These are phyloP conservation scores for Barnettozyma siamensis DNA, from an alignment of 805 yeast genomes.

Conservation along the genomic window DNA sequence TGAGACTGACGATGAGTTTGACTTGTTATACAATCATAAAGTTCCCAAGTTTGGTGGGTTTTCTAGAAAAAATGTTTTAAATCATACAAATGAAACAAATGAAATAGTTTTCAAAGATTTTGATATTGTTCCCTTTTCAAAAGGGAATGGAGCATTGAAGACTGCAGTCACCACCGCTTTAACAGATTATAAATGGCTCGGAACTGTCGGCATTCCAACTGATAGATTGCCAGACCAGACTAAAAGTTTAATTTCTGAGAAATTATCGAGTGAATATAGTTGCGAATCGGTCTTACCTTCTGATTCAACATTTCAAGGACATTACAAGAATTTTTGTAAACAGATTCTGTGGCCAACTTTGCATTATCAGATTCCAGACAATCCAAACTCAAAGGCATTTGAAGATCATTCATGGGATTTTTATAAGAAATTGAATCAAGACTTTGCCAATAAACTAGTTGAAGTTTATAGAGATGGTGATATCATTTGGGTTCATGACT, in stretches of 20 bases:
- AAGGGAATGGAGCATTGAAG: slow-evolving; percentile 84
- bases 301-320: slow-evolving; percentile 83
- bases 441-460: slow-evolving; percentile 72
- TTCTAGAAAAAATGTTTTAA: slow-evolving; percentile 52
- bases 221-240: slow-evolving; percentile 65
- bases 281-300: slow-evolving; percentile 65
- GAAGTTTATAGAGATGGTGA: slow-evolving; percentile 68
- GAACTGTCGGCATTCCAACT: slow-evolving; percentile 89
- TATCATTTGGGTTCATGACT: slow-evolving; percentile 89
- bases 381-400: slow-evolving; percentile 88
- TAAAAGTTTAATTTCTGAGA: slow-evolving; percentile 44
- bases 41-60: slow-evolving; percentile 64
- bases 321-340: slow-evolving; percentile 86
- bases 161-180: slow-evolving; percentile 73
- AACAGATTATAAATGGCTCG: slow-evolving; percentile 62
- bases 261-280: slow-evolving; percentile 42
- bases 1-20: slow-evolving; percentile 23
- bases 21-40: slow-evolving; percentile 20
- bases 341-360: slow-evolving; percentile 96
- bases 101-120: slow-evolving; percentile 35
- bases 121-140: slow-evolving; percentile 53
- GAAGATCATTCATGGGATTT: slow-evolving; percentile 94
- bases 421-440: slow-evolving; percentile 68
- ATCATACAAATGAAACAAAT: slow-evolving; percentile 18
- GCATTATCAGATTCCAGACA: slow-evolving; percentile 91